phyloP scores from a whole-genome alignment of 331 rosid genomes.

The Ulmus americana region DNA sequence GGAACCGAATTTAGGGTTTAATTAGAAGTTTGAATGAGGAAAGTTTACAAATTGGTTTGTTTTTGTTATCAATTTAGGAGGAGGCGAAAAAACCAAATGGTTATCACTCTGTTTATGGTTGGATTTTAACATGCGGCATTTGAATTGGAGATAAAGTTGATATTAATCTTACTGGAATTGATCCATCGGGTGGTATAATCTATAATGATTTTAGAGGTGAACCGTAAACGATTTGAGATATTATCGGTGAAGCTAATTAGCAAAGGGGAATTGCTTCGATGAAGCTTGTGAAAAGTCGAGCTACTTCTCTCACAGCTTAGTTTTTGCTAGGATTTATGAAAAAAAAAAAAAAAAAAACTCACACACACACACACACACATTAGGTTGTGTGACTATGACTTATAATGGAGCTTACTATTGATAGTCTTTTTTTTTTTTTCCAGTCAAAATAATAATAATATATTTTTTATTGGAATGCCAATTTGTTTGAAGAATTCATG shows the following conservation, averaged over 20 bases:
- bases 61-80: too few species aligned
- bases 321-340: too few species aligned
- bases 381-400: too few species aligned
- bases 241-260: background rate
- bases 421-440: background rate
- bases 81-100: too few species aligned
- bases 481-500: background rate
- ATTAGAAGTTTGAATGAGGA: background rate
- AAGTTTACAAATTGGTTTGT: background rate
- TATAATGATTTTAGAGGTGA: background rate
- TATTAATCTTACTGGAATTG: background rate
- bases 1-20: conserved; percentile 13
- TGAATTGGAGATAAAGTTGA: background rate
- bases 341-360: too few species aligned
- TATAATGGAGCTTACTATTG: too few species aligned
- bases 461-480: background rate
- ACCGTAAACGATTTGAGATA: background rate
- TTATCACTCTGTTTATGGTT: too few species aligned
- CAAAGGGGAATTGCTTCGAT: background rate
- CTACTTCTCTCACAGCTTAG: too few species aligned
- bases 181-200: background rate
- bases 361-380: too few species aligned
- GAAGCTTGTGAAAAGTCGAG: background rate
- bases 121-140: too few species aligned
- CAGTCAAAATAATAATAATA: background rate